Evolutionary conservation across 192 early-diverging fungal genomes (phyloP).

Genomic region (Spinellus fusiger): DNA sequence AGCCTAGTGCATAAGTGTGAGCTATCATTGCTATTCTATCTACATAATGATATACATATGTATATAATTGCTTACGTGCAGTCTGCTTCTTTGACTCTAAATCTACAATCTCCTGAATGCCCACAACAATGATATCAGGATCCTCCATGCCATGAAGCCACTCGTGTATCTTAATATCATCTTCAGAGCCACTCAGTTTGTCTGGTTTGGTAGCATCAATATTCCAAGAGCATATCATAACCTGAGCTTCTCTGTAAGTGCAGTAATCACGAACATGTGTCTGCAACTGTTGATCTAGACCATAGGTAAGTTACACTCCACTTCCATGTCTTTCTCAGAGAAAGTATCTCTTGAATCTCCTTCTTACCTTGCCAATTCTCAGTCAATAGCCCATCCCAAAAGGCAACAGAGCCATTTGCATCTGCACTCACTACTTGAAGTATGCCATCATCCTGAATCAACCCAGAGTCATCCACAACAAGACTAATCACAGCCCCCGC

Average conservation of each 20-base stretch:
- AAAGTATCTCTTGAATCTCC: neutral
- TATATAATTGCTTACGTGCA: constrained; percentile 47
- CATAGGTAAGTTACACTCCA: neutral
- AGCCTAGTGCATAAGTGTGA: constrained; percentile 29
- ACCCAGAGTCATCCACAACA: constrained; percentile 50
- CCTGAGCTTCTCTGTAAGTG: constrained; percentile 53
- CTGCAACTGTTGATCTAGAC: constrained; percentile 52
- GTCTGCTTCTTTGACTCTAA: constrained; percentile 77
- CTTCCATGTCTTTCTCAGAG: neutral
- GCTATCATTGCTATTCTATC: neutral
- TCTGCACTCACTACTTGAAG: constrained; percentile 56
- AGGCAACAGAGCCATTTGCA: constrained; percentile 55
- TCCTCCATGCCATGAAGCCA: constrained; percentile 44
- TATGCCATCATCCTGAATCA: constrained; percentile 33
- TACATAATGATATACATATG: neutral
- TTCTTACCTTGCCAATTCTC: constrained; percentile 59
- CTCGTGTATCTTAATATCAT: constrained; percentile 41
- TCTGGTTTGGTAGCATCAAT: constrained; percentile 87
- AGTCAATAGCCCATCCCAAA: constrained; percentile 75
- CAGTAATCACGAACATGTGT: constrained; percentile 56
- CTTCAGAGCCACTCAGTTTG: constrained; percentile 54
- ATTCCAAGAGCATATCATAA: constrained; percentile 91
- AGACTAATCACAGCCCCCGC: constrained; percentile 43
- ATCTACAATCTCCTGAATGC: constrained; percentile 86
- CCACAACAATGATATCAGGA: constrained; percentile 76